Evolutionary conservation across 108 stramenopile species (phyloP).

Genomic region (Cylindrotheca closterium): DNA sequence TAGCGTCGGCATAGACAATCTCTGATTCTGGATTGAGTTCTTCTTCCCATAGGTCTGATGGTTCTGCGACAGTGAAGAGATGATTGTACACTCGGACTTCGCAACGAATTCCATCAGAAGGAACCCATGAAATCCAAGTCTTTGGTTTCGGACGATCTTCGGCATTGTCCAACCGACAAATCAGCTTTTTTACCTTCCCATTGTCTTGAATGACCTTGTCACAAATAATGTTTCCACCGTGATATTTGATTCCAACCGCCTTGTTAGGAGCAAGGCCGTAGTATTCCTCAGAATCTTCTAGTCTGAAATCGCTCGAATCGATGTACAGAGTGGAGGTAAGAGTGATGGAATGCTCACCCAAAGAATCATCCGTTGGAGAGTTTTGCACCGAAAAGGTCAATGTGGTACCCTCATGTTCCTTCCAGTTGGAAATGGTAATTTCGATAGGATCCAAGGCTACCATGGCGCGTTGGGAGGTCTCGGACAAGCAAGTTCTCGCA

Average conservation of each 20-base stretch:
- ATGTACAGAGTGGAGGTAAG: conserved; percentile 87
- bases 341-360: conserved; percentile 80
- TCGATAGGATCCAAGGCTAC: conserved; percentile 89
- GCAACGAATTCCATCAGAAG: conserved; percentile 58
- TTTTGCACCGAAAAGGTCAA: conserved; percentile 76
- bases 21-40: conserved; percentile 89
- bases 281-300: conserved; percentile 78
- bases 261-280: conserved; percentile 94
- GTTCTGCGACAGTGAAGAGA: conserved; percentile 88
- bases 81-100: conserved; percentile 93
- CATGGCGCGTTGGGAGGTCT: conserved; percentile 85
- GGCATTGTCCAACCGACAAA: conserved; percentile 67
- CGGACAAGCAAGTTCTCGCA: conserved; percentile 57
- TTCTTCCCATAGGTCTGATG: conserved; percentile 88
- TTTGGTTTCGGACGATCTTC: conserved; percentile 74
- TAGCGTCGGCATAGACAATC: conserved; percentile 65
- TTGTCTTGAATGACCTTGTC: conserved; percentile 43
- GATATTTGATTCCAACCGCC: conserved; percentile 92
- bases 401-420: conserved; percentile 35
- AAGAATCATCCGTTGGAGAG: conserved; percentile 79
- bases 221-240: conserved; percentile 79
- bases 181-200: conserved; percentile 55
- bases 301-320: conserved; percentile 88
- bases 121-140: conserved; percentile 80
- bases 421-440: conserved; percentile 80